Evolutionary conservation across 257 asterid genomes (phyloP).

Genomic region (Solanum tacnaense): DNA sequence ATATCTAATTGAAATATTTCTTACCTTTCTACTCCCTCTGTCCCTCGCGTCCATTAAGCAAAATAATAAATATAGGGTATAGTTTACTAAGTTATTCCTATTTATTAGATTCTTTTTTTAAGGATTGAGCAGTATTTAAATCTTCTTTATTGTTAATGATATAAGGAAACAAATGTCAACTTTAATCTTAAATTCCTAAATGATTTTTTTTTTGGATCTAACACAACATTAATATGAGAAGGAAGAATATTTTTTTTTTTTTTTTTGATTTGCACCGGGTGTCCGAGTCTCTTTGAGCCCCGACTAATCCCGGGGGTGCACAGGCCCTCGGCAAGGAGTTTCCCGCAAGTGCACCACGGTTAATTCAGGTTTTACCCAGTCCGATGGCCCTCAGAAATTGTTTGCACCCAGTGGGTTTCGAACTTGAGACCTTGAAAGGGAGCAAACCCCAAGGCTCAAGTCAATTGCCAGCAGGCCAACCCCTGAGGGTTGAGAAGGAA

Average conservation of each 20-base stretch:
- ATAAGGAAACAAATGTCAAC: neutral
- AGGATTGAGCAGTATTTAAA: neutral
- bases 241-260: neutral
- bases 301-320: too few relatives aligned
- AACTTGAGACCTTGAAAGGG: too few relatives aligned
- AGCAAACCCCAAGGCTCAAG: too few relatives aligned
- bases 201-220: neutral
- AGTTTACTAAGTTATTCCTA: neutral
- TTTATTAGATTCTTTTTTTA: neutral
- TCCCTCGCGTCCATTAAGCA: neutral
- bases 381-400: too few relatives aligned
- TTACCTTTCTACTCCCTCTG: neutral
- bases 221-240: neutral
- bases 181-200: neutral
- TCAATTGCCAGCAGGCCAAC: too few relatives aligned
- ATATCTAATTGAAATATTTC: neutral
- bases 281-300: too few relatives aligned
- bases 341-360: too few relatives aligned
- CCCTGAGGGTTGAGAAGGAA: neutral
- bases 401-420: too few relatives aligned
- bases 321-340: too few relatives aligned
- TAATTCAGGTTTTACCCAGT: too few relatives aligned
- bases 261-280: too few relatives aligned
- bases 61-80: neutral
- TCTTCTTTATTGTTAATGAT: neutral